Evolutionary conservation across 2,329 filamentous ascomycete genomes (phyloP).

Genomic region (Curvularia spicifera): DNA sequence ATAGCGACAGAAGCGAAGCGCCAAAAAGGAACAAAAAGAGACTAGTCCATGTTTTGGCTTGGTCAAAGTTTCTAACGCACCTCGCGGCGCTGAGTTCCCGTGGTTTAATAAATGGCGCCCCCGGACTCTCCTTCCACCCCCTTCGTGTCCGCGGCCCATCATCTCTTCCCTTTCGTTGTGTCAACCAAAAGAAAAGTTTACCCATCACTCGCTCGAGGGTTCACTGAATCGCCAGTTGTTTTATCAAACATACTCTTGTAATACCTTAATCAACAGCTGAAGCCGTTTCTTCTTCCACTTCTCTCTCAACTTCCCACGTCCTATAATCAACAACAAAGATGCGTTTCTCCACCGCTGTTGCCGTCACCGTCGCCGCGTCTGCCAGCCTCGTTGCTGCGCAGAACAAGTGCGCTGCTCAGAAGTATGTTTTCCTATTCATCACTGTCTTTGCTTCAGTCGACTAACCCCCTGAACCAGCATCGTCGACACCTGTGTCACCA

Average conservation of each 20-base stretch:
- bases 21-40: neutral
- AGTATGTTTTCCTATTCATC: constrained; percentile 36
- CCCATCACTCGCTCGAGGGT: constrained; percentile 6
- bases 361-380: constrained; percentile 40
- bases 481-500: constrained; percentile 56
- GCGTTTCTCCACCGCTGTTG: constrained; percentile 41
- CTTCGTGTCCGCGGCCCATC: neutral
- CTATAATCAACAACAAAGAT: constrained; percentile 25
- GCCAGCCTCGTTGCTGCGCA: constrained; percentile 52
- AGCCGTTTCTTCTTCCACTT: too few relatives aligned
- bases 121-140: neutral
- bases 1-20: neutral
- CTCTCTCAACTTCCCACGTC: neutral
- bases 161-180: neutral
- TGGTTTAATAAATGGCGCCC: constrained; percentile 4
- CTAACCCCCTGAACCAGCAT: constrained; percentile 49
- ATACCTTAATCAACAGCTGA: neutral
- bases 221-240: neutral
- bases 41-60: neutral
- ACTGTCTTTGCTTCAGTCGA: neutral
- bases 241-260: neutral
- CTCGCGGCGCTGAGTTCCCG: neutral
- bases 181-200: neutral
- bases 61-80: neutral
- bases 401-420: constrained; percentile 47